Evolutionary conservation across 2,329 filamentous ascomycete genomes (phyloP), one percentile per base, ranked within the genome.

Genomic region (Cryphonectria nitschkei): DNA sequence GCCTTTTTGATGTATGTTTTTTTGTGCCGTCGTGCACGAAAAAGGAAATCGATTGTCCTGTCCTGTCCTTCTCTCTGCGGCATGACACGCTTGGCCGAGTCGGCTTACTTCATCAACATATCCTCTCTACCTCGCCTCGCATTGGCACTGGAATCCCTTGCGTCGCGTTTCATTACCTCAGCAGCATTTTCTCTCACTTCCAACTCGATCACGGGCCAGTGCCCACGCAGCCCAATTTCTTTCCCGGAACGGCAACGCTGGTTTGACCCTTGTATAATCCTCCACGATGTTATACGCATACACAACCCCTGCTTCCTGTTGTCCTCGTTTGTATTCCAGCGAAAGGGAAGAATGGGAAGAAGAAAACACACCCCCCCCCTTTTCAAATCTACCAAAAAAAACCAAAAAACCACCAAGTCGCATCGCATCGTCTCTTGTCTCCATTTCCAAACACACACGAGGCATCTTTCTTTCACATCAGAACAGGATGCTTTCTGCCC

Each of bases 81-180:
- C 34, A 62, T 9, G 29, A 39, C 22, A 29, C 34, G 34, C n/a
- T 32, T 63, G 61, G 32, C 34, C 37, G 61, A 62, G 61, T 14
- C 22, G 63, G 71, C 71, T 69, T 71, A 73, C 71, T 68, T 73
- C 71, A 73, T 68, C 69, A 71, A 34, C 50, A 70, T n/a, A 65
- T 61, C 69, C 61, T 65, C 56, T 66, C 65, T 66, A 43, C 39
- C 66, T 52, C 56, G 26, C 41, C 14, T 60, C 19, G 52, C 54
- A 60, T 67, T 52, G 63, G 41, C 63, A 43, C 22, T 46, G 16
- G 39, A 26, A 34, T 32, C 43, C 22, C 11, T 34, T 41, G n/a
- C 65, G 34, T 62, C 58, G 41, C 41, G 29, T 39, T 37, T 26
- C 58, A 50, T 68, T 68, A 68, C 58, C 58, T 62, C 67, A 68